Evolutionary conservation across 805 yeast genomes (phyloP).

Genomic region (Saccharomycopsis oosterbeekiorum): DNA sequence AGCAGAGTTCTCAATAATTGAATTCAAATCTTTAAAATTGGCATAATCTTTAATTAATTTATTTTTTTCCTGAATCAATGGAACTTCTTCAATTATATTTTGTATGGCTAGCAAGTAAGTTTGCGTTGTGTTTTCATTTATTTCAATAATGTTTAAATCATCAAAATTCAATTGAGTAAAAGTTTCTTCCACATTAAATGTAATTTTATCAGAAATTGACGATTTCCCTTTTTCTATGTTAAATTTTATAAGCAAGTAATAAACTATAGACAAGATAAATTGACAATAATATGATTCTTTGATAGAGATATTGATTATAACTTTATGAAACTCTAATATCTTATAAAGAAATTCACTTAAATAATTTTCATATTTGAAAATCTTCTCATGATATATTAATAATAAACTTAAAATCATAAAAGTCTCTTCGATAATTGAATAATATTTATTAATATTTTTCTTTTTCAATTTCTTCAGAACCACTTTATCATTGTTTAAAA

Average conservation of each 20-base stretch:
- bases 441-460: slow-evolving; percentile 15
- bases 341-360: slow-evolving; percentile 17
- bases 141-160: not conserved
- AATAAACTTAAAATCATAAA: slow-evolving; percentile 21
- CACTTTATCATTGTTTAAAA: slow-evolving; percentile 19
- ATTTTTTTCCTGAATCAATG: slow-evolving; percentile 6
- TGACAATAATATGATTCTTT: slow-evolving; percentile 9
- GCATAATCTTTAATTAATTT: not conserved
- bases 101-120: not conserved
- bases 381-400: slow-evolving; percentile 14
- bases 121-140: not conserved
- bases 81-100: slow-evolving; percentile 9
- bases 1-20: slow-evolving; percentile 2
- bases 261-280: slow-evolving; percentile 10
- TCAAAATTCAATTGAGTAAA: not conserved
- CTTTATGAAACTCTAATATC: slow-evolving; percentile 10
- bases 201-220: not conserved
- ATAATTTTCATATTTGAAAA: slow-evolving; percentile 16
- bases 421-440: slow-evolving; percentile 24
- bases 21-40: not conserved
- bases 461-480: slow-evolving; percentile 20
- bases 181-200: not conserved
- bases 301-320: not conserved
- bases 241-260: slow-evolving; percentile 8
- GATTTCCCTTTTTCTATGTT: not conserved